Percentiles rank a stretch among this genome's conserved stretches.
Evolutionary conservation across 805 yeast genomes (phyloP).

Genomic region (Barnettozyma californica): DNA sequence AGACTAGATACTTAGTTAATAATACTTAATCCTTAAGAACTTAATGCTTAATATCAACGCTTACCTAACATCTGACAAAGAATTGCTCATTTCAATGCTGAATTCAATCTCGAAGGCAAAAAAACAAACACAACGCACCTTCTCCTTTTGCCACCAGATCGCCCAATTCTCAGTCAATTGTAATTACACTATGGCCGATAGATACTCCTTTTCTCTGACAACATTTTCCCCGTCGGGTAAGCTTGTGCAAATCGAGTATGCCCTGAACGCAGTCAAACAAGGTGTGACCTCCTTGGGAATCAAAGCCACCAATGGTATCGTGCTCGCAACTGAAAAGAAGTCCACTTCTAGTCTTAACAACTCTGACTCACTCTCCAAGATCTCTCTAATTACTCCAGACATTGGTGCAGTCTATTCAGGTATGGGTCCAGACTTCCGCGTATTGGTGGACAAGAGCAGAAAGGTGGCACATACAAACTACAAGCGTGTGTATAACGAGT

Average conservation of each 20-base stretch:
- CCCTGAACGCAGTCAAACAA: constrained; percentile 93
- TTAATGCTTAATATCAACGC: neutral
- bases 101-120: constrained; percentile 12
- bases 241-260: constrained; percentile 95
- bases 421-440: constrained; percentile 98
- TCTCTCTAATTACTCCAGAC: constrained; percentile 84
- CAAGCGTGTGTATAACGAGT: constrained; percentile 90
- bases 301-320: constrained; percentile 91
- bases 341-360: constrained; percentile 73
- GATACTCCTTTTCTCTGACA: constrained; percentile 95
- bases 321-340: constrained; percentile 94
- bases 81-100: too few species aligned
- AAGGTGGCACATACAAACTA: constrained; percentile 89
- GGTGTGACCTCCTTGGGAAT: constrained; percentile 97
- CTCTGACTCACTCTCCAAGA: constrained; percentile 68
- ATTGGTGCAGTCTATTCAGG: constrained; percentile 97
- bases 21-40: too few species aligned
- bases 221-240: constrained; percentile 99
- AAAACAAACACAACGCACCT: neutral
- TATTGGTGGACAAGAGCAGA: constrained; percentile 88
- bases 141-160: neutral
- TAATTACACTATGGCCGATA: constrained; percentile 71
- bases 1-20: too few species aligned
- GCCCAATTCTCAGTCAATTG: neutral
- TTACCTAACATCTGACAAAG: neutral